phyloP scores from a whole-genome alignment of 1,284 basidiomycete species.

The Tilletia horrida region DNA sequence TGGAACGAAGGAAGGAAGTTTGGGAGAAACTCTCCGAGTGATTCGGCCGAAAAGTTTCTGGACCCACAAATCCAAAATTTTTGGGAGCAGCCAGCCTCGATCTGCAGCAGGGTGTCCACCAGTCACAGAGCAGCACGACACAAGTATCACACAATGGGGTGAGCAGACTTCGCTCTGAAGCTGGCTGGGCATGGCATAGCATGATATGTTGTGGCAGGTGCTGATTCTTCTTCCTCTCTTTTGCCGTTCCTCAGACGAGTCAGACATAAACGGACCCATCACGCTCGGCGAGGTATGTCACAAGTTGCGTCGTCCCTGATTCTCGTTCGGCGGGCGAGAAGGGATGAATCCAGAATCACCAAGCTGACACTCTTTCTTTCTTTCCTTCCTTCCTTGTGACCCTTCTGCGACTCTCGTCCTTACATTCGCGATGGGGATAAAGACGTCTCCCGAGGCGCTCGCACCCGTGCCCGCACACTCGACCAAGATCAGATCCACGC shows the following conservation, averaged over 20 bases:
- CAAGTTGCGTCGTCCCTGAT: no score
- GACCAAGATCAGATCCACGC: constrained; percentile 52
- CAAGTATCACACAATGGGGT: background rate
- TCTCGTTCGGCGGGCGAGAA: no score
- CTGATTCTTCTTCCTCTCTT: background rate
- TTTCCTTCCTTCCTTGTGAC: background rate
- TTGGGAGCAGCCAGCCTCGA: background rate
- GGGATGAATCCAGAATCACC: background rate
- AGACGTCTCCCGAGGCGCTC: constrained; percentile 51
- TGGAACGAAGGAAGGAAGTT: no score
- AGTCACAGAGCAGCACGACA: background rate
- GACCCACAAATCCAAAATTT: background rate
- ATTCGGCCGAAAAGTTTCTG: no score
- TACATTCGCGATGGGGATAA: background rate
- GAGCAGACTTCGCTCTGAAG: background rate
- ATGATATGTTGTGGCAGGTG: background rate
- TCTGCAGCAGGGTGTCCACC: background rate
- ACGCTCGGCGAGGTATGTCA: constrained; percentile 49
- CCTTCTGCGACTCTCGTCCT: background rate
- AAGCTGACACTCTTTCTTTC: background rate
- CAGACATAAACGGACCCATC: constrained; percentile 52
- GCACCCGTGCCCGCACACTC: constrained; percentile 52
- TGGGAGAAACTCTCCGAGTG: no score
- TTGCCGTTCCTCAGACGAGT: constrained; percentile 26
- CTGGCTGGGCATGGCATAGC: background rate